Evolutionary conservation across 495 filamentous ascomycete species (phyloP).

Genomic region (Penicillium roqueforti): DNA sequence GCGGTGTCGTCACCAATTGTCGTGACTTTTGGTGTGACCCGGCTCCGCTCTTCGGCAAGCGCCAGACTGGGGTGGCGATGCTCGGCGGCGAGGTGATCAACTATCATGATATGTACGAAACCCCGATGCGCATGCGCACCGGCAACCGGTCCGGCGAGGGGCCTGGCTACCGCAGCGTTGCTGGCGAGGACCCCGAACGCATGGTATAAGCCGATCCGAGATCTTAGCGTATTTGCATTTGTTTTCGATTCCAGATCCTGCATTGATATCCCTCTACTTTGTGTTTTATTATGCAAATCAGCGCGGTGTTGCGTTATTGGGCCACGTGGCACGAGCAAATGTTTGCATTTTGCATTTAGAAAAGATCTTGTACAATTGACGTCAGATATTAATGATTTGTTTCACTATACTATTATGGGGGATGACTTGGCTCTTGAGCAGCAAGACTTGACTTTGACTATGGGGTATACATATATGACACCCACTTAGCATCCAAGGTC

Average conservation of each 20-base stretch:
- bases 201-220: constrained; percentile 21
- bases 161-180: constrained; percentile 37
- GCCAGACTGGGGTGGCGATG: constrained; percentile 67
- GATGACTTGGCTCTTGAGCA: not conserved
- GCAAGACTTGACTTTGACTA: not conserved
- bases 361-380: constrained; percentile 25
- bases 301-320: constrained; percentile 23
- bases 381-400: constrained; percentile 18
- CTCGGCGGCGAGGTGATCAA: constrained; percentile 76
- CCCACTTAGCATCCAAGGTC: not conserved
- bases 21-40: constrained; percentile 96
- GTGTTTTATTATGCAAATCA: constrained; percentile 17
- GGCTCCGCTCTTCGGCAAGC: constrained; percentile 71
- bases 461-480: not conserved
- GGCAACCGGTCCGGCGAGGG: constrained; percentile 23
- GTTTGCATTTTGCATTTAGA: constrained; percentile 23
- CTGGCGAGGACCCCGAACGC: constrained; percentile 35
- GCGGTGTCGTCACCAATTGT: constrained; percentile 78
- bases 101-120: constrained; percentile 87
- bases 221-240: not conserved
- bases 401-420: not conserved
- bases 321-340: constrained; percentile 14
- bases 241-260: not conserved
- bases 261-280: constrained; percentile 5
- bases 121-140: constrained; percentile 61